phyloP scores from a whole-genome alignment of 179 eudicot species.

The Drosera spatulata region DNA sequence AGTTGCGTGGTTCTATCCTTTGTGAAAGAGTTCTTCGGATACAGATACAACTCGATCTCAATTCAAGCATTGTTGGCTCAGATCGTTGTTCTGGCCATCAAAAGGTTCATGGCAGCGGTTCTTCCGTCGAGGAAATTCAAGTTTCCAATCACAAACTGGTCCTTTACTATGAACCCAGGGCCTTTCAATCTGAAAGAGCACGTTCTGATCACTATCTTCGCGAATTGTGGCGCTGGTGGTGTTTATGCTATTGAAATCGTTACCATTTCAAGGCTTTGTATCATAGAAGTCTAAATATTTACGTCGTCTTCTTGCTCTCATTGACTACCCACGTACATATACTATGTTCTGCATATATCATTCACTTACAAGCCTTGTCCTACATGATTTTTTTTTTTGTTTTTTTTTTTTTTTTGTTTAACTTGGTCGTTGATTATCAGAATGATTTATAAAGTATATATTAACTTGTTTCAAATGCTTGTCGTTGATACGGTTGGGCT shows the following conservation, averaged over 20 bases:
- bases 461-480: constrained; percentile 36
- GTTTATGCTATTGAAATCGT: constrained; percentile 18
- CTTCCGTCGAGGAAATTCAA: constrained; percentile 27
- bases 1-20: constrained; percentile 47
- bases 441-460: not conserved
- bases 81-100: constrained; percentile 47
- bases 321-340: constrained; percentile 50
- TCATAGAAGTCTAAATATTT: constrained; percentile 22
- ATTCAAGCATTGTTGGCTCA: constrained; percentile 49
- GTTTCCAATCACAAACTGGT: constrained; percentile 38
- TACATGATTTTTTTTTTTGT: no score
- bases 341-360: no score
- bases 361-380: no score
- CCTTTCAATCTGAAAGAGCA: constrained; percentile 83
- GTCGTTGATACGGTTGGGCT: constrained; percentile 96
- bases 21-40: constrained; percentile 53
- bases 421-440: no score
- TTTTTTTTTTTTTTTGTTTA: no score
- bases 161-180: constrained; percentile 65
- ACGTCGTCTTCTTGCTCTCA: constrained; percentile 46
- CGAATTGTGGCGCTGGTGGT: constrained; percentile 30
- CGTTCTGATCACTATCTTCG: constrained; percentile 70
- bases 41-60: constrained; percentile 36
- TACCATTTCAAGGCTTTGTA: constrained; percentile 52
- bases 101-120: constrained; percentile 55